Conservation (phyloP, 2,329 filamentous ascomycete species). For the Trichoderma simmonsii region DNA sequence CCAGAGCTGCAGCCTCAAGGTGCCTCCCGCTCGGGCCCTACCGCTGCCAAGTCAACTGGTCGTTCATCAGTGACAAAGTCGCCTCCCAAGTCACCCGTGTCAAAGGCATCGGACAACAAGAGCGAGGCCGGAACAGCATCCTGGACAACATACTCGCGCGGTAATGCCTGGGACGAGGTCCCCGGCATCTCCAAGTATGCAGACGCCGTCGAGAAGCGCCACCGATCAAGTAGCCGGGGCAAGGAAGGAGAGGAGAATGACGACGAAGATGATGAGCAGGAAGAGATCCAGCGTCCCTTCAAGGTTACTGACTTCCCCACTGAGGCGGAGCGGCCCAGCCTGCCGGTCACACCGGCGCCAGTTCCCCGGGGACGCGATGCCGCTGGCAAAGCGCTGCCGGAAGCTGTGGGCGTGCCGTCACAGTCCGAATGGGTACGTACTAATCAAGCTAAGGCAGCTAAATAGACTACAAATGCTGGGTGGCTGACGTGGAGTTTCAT, state of each 20-base stretch:
- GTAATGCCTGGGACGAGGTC: conserved; percentile 91
- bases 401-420: conserved; percentile 77
- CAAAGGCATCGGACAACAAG: conserved; percentile 3
- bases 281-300: conserved; percentile 42
- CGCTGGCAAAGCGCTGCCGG: conserved; percentile 60
- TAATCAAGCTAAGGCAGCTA: conserved; percentile 48
- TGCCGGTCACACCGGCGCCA: conserved; percentile 87
- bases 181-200: conserved; percentile 88
- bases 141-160: conserved; percentile 71
- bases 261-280: conserved; percentile 9
- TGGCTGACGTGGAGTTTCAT: conserved; percentile 51
- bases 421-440: conserved; percentile 94
- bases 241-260: conserved; percentile 1
- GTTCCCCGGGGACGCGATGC: conserved; percentile 59
- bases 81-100: conserved; percentile 29
- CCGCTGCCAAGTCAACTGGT: conserved; percentile 1
- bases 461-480: conserved; percentile 52
- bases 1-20: conserved; percentile 5
- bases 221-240: conserved; percentile 35
- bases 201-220: conserved; percentile 66
- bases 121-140: conserved; percentile 50
- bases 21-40: neutral
- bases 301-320: conserved; percentile 85
- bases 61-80: conserved; percentile 26
- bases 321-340: conserved; percentile 75